Percentiles rank a stretch among this genome's conserved stretches.
phyloP scores from a whole-genome alignment of 202 grass and related monocot species.

The Bolboschoenoplectus hybrid region DNA sequence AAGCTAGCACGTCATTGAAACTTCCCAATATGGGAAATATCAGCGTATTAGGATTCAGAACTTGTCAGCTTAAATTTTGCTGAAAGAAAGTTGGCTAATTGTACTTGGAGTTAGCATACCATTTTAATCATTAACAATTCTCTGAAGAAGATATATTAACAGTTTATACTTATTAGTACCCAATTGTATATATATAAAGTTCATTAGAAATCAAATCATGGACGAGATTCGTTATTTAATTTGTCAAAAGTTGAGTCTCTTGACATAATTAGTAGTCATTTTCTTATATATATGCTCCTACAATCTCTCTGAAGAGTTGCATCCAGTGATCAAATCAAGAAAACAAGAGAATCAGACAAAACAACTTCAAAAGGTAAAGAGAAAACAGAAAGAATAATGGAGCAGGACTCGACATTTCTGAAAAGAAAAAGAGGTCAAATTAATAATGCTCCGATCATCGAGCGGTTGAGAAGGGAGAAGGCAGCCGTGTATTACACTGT shows the following conservation, averaged over 20 bases:
- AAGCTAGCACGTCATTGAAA: background rate
- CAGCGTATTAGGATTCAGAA: background rate
- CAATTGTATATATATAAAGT: too few species aligned
- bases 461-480: slow-evolving; percentile 48
- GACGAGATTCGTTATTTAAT: too few species aligned
- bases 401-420: background rate
- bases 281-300: background rate
- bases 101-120: background rate
- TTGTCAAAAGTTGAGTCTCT: too few species aligned
- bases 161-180: background rate
- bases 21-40: slow-evolving; percentile 11
- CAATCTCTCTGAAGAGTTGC: background rate
- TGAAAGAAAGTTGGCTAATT: background rate
- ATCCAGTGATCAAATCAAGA: background rate
- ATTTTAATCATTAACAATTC: background rate
- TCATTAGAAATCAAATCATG: too few species aligned
- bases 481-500: slow-evolving; percentile 42
- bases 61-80: background rate
- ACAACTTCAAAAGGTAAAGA: background rate
- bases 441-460: slow-evolving; percentile 32
- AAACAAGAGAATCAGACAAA: background rate
- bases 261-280: background rate
- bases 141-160: background rate
- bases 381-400: background rate
- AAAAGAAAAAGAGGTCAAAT: slow-evolving; percentile 6